Evolutionary conservation across 1,139 yeast species (phyloP).

Genomic region (Debaryomyces fabryi): DNA sequence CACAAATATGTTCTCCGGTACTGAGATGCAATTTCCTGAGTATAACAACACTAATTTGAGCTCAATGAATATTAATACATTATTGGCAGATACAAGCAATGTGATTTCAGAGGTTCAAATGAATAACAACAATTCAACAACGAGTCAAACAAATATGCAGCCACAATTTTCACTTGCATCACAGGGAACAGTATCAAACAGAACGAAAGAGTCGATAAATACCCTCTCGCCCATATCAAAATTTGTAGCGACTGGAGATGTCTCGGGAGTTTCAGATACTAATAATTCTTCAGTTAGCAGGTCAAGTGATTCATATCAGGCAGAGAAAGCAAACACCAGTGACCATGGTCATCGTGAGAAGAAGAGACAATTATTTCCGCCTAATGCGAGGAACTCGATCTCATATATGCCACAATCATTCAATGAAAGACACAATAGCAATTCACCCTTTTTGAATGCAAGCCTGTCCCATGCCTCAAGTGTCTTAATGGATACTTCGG

Average conservation of each 20-base stretch:
- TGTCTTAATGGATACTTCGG: background rate
- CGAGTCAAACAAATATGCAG: background rate
- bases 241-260: background rate
- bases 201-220: background rate
- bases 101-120: background rate
- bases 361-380: background rate
- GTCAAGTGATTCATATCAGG: background rate
- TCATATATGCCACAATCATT: background rate
- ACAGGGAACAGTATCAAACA: background rate
- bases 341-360: background rate
- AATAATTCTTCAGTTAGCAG: background rate
- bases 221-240: background rate
- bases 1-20: background rate
- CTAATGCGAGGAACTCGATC: background rate
- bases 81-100: constrained; percentile 3
- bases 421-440: background rate
- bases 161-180: background rate
- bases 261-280: background rate
- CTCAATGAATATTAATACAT: constrained; percentile 6
- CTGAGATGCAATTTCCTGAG: constrained; percentile 4
- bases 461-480: background rate
- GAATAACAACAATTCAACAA: background rate
- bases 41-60: background rate
- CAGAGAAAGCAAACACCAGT: background rate
- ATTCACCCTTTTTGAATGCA: background rate